Conservation (phyloP, 192 early-diverging fungal species). For the Coemansia sp. region DNA sequence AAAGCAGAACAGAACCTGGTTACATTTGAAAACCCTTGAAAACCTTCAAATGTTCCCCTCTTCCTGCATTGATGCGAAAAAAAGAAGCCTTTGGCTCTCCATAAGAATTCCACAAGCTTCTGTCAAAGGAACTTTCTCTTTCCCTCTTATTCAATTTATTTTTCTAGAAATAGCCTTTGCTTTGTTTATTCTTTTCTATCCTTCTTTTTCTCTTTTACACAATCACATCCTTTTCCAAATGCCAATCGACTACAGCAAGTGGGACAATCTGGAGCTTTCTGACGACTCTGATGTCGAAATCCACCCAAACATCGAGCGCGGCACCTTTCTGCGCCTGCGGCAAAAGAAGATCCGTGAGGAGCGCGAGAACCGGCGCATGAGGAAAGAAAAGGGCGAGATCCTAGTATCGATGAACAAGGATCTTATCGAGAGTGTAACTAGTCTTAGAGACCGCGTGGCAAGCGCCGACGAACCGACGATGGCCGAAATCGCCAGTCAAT, state of each 20-base stretch:
- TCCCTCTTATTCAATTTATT: not conserved
- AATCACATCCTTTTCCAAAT: conserved; percentile 9
- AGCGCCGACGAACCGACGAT: conserved; percentile 17
- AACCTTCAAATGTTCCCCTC: too few relatives aligned
- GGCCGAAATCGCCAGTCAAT: conserved; percentile 13
- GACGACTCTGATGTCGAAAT: conserved; percentile 97
- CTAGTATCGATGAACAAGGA: conserved; percentile 39
- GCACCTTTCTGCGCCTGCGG: conserved; percentile 85
- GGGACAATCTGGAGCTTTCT: conserved; percentile 94
- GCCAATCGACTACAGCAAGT: conserved; percentile 87
- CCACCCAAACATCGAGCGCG: conserved; percentile 95
- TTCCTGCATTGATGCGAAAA: too few relatives aligned
- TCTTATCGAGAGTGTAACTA: conserved; percentile 28
- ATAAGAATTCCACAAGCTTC: too few relatives aligned
- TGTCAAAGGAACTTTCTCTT: not conserved
- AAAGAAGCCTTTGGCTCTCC: too few relatives aligned
- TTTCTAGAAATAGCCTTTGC: not conserved
- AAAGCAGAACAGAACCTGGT: too few relatives aligned
- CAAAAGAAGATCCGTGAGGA: conserved; percentile 86
- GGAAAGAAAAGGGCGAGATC: conserved; percentile 47
- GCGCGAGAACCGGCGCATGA: conserved; percentile 70
- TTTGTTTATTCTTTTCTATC: not conserved
- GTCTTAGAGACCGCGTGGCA: conserved; percentile 23
- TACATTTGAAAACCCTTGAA: too few relatives aligned
- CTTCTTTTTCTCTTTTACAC: not conserved